Evolutionary conservation across 257 asterid species (phyloP).

Genomic region (Cynanchum wilfordii): DNA sequence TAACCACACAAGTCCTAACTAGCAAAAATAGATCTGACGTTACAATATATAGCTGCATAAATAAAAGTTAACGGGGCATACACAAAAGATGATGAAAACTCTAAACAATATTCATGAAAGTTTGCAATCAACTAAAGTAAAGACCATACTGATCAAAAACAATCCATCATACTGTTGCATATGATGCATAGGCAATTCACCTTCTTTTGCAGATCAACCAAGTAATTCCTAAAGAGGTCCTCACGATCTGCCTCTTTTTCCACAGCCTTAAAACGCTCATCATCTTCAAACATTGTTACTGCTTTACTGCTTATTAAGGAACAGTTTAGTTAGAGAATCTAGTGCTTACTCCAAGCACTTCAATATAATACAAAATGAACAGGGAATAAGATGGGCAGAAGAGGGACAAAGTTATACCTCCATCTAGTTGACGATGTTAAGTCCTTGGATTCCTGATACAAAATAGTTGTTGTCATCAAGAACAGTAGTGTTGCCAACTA

Average conservation of each 20-base stretch:
- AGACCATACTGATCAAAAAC: neutral
- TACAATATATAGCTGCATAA: neutral
- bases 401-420: constrained; percentile 46
- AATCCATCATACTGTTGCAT: neutral
- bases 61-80: neutral
- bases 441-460: constrained; percentile 74
- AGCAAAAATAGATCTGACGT: neutral
- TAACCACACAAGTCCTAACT: neutral
- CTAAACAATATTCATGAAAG: neutral
- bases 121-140: neutral
- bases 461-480: constrained; percentile 15
- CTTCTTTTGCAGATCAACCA: constrained; percentile 93
- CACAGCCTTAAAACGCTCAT: constrained; percentile 92
- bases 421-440: constrained; percentile 87
- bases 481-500: constrained; percentile 1
- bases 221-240: constrained; percentile 85
- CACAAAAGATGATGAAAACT: neutral
- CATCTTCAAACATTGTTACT: constrained; percentile 79
- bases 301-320: constrained; percentile 66
- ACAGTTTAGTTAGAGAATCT: constrained; percentile 10
- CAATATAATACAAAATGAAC: neutral
- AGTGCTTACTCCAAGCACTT: neutral
- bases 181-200: constrained; percentile 27
- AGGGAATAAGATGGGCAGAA: neutral
- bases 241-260: constrained; percentile 90